phyloP scores from a whole-genome alignment of 2,329 filamentous ascomycete genomes.

The Rachicladosporium sp. region DNA sequence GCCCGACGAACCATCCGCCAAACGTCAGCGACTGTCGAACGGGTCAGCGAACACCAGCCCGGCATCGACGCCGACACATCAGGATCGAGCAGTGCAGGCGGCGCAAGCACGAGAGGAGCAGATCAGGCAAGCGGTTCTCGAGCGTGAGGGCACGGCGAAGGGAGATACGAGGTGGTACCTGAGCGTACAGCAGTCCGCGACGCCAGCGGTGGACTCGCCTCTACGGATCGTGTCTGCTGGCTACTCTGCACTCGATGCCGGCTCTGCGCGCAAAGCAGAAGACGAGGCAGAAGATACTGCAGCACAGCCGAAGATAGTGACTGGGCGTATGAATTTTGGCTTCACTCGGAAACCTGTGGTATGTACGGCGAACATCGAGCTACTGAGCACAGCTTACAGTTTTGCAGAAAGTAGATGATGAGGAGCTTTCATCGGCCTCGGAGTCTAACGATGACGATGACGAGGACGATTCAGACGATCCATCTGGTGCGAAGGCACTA shows the following conservation, averaged over 20 bases:
- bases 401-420: constrained; percentile 27
- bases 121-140: constrained; percentile 41
- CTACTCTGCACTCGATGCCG: constrained; percentile 39
- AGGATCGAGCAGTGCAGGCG: constrained; percentile 49
- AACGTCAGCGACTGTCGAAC: constrained; percentile 49
- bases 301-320: constrained; percentile 18
- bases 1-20: constrained; percentile 42
- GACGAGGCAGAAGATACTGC: constrained; percentile 24
- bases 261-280: constrained; percentile 12
- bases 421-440: constrained; percentile 14
- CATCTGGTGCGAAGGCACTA: constrained; percentile 28
- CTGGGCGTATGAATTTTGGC: constrained; percentile 39
- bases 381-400: constrained; percentile 12
- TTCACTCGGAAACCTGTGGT: constrained; percentile 24
- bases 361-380: not conserved
- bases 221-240: constrained; percentile 49
- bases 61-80: constrained; percentile 22
- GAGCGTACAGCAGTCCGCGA: constrained; percentile 38
- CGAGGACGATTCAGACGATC: constrained; percentile 29
- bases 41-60: constrained; percentile 29
- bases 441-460: constrained; percentile 20
- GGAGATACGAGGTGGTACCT: constrained; percentile 69
- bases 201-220: constrained; percentile 24
- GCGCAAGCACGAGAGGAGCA: constrained; percentile 56
- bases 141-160: constrained; percentile 48